These are phyloP conservation scores for Gonapodya sp. DNA, from an alignment of 192 early-diverging fungal genomes.

Conservation along the genomic window DNA sequence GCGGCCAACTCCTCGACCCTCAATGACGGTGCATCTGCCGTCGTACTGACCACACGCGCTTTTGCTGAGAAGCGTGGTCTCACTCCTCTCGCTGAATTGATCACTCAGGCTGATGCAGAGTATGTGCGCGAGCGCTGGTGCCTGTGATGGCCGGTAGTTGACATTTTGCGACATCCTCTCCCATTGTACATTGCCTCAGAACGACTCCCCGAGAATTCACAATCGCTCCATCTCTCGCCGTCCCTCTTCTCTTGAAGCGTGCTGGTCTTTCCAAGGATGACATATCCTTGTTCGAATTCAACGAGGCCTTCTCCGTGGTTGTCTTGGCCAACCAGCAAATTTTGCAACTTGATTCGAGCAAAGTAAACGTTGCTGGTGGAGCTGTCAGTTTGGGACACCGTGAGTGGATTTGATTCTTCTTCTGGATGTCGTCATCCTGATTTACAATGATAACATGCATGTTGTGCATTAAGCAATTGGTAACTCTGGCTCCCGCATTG, in stretches of 20 bases:
- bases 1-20: constrained; percentile 92
- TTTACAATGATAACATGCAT: background rate
- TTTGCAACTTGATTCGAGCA: constrained; percentile 57
- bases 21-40: constrained; percentile 91
- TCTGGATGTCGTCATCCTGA: background rate
- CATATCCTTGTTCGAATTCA: constrained; percentile 89
- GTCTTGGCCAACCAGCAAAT: constrained; percentile 82
- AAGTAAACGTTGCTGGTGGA: constrained; percentile 71
- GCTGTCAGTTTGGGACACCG: constrained; percentile 74
- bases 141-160: background rate
- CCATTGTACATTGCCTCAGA: background rate
- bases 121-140: no score
- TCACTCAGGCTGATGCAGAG: constrained; percentile 87
- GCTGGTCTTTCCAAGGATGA: constrained; percentile 74
- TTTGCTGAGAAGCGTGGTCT: constrained; percentile 65
- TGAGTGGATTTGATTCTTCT: constrained; percentile 24
- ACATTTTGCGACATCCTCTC: background rate
- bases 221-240: constrained; percentile 83
- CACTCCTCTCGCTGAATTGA: constrained; percentile 78
- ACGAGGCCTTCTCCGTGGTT: constrained; percentile 96
- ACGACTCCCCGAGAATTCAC: constrained; percentile 85
- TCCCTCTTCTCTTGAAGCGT: constrained; percentile 83
- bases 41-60: constrained; percentile 70
- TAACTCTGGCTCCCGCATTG: constrained; percentile 69
- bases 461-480: background rate